Evolutionary conservation across 305 asterid genomes (phyloP).

Genomic region (Fraxinus sp.): DNA sequence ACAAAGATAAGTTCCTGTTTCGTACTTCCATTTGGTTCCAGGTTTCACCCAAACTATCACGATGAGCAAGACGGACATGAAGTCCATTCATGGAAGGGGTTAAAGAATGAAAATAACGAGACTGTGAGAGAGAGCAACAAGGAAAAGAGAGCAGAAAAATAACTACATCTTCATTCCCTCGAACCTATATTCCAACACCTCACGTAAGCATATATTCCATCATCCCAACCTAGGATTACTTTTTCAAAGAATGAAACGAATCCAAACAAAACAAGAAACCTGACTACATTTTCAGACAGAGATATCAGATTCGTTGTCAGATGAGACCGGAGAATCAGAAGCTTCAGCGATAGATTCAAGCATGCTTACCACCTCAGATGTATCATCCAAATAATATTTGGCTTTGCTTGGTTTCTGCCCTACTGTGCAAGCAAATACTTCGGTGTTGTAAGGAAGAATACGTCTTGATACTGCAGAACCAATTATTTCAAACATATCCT

Average conservation of each 20-base stretch:
- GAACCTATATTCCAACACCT: conserved; percentile 46
- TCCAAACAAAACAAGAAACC: conserved; percentile 36
- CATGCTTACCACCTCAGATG: conserved; percentile 75
- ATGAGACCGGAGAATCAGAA: conserved; percentile 60
- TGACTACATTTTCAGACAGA: conserved; percentile 40
- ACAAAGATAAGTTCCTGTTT: conserved; percentile 18
- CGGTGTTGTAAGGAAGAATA: conserved; percentile 58
- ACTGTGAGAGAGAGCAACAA: conserved; percentile 18
- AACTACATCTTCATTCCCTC: conserved; percentile 36
- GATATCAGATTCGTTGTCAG: conserved; percentile 65
- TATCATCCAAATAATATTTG: conserved; percentile 83
- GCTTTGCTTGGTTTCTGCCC: conserved; percentile 98
- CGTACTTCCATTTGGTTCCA: conserved; percentile 29
- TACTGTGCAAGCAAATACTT: conserved; percentile 88
- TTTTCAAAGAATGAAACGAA: conserved; percentile 26
- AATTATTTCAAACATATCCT: conserved; percentile 85
- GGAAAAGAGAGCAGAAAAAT: conserved; percentile 18
- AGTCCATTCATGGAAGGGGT: conserved; percentile 32
- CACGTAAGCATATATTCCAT: conserved; percentile 29
- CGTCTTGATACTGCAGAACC: conserved; percentile 61
- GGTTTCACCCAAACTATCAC: conserved; percentile 31
- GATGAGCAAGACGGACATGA: conserved; percentile 22
- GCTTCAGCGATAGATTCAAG: conserved; percentile 88
- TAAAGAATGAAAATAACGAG: conserved; percentile 27
- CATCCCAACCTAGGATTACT: conserved; percentile 33